Conservation (phyloP, 352 stramenopile genomes). For the Phytopythium vexans region DNA sequence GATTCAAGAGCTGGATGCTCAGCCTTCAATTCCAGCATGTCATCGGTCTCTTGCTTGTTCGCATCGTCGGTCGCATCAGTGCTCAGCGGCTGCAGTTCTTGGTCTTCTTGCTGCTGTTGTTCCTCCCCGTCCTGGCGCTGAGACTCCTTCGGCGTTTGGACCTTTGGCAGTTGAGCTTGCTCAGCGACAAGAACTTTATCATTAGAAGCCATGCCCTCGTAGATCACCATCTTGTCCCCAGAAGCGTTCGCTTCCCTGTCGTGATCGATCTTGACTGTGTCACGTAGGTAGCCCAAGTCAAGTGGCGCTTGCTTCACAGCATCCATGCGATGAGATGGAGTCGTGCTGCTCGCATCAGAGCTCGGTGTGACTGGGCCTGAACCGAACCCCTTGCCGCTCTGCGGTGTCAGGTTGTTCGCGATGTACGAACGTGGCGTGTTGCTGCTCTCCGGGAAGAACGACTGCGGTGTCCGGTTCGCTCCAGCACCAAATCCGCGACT, state of each 20-base stretch:
- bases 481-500: conserved; percentile 16
- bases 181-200: no score
- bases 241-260: background rate
- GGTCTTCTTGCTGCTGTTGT: no score
- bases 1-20: no score
- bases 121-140: no score
- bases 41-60: no score
- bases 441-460: conserved; percentile 49
- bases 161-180: no score
- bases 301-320: conserved; percentile 66
- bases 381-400: conserved; percentile 22
- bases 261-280: conserved; percentile 14
- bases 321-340: conserved; percentile 48
- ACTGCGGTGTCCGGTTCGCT: conserved; percentile 19
- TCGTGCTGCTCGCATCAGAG: conserved; percentile 42
- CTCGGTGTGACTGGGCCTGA: conserved; percentile 32
- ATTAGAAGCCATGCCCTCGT: background rate
- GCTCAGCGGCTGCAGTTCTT: no score
- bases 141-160: no score
- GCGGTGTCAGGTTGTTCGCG: conserved; percentile 62
- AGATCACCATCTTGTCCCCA: background rate
- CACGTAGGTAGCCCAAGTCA: conserved; percentile 64
- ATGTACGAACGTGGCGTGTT: conserved; percentile 76
- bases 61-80: no score
- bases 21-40: no score